These are phyloP conservation scores for Anthoceros angustus DNA, from an alignment of 225 moss, liverwort and hornwort genomes.

Conservation along the genomic window DNA sequence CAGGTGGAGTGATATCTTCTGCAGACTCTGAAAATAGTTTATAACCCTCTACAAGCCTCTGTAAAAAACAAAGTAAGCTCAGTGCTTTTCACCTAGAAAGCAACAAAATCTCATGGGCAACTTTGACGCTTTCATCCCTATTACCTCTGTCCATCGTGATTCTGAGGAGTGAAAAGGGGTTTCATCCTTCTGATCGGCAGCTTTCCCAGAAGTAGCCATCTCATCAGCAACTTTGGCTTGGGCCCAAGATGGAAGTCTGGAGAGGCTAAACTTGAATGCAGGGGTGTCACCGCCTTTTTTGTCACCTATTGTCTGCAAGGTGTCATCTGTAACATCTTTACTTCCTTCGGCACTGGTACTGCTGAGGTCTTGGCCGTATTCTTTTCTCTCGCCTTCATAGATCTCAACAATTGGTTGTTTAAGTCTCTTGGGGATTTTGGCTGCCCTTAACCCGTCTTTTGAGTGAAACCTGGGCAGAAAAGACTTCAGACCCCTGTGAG, in stretches of 20 bases:
- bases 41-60: constrained; percentile 36
- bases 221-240: constrained; percentile 51
- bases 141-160: constrained; percentile 67
- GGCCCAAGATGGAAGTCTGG: constrained; percentile 58
- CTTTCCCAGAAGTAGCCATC: constrained; percentile 21
- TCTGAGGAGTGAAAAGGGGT: constrained; percentile 33
- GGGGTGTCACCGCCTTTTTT: constrained; percentile 36
- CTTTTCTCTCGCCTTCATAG: background rate
- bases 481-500: constrained; percentile 34
- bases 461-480: constrained; percentile 23
- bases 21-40: constrained; percentile 29
- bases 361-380: background rate
- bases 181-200: constrained; percentile 16
- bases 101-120: background rate
- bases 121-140: background rate
- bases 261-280: constrained; percentile 62
- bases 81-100: background rate
- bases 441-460: constrained; percentile 13
- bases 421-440: constrained; percentile 14
- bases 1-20: constrained; percentile 21
- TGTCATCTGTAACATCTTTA: background rate
- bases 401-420: constrained; percentile 13
- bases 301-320: background rate
- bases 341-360: background rate
- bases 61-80: constrained; percentile 12